A percentile compares a stretch with the other conserved stretches of the same genome.
phyloP scores from a whole-genome alignment of 805 yeast genomes.

The Myxozyma geophila region DNA sequence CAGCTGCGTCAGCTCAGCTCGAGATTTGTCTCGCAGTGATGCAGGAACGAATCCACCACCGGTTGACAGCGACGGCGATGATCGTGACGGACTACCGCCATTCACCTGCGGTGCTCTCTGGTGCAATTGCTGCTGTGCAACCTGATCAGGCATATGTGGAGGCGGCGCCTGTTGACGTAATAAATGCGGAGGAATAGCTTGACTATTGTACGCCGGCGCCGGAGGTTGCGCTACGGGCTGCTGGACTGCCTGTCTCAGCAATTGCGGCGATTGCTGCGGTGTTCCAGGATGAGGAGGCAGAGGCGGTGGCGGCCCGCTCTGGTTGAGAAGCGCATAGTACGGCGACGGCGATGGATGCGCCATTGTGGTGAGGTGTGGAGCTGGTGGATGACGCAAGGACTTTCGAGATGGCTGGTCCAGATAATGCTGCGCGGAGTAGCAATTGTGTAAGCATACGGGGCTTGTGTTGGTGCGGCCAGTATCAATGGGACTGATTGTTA shows the following conservation, averaged over 20 bases:
- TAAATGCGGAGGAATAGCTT: background rate
- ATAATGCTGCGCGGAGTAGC: too few relatives aligned
- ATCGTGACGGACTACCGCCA: too few relatives aligned
- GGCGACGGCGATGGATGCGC: conserved; percentile 17
- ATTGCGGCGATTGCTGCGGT: conserved; percentile 1
- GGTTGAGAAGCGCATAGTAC: conserved; percentile 8
- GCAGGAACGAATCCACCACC: conserved; percentile 17
- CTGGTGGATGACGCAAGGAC: background rate
- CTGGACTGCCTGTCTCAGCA: background rate
- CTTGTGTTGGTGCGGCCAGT: too few relatives aligned
- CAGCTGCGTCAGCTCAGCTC: conserved; percentile 18
- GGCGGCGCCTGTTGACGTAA: background rate
- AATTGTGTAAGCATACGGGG: too few relatives aligned
- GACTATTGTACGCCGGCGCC: background rate
- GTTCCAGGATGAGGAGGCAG: conserved; percentile 15
- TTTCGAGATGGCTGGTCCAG: background rate
- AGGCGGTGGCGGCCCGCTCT: conserved; percentile 10
- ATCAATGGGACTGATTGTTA: too few relatives aligned
- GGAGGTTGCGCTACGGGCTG: background rate
- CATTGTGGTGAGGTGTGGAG: background rate
- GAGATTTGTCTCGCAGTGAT: conserved; percentile 13
- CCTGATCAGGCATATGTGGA: background rate
- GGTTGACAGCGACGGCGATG: background rate
- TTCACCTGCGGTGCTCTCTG: background rate
- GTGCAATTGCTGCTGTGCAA: background rate